Percentiles rank a stretch among this genome's conserved stretches.
Evolutionary conservation across 306 rosid species (phyloP).

Genomic region (Oxytropis ochrocephala): DNA sequence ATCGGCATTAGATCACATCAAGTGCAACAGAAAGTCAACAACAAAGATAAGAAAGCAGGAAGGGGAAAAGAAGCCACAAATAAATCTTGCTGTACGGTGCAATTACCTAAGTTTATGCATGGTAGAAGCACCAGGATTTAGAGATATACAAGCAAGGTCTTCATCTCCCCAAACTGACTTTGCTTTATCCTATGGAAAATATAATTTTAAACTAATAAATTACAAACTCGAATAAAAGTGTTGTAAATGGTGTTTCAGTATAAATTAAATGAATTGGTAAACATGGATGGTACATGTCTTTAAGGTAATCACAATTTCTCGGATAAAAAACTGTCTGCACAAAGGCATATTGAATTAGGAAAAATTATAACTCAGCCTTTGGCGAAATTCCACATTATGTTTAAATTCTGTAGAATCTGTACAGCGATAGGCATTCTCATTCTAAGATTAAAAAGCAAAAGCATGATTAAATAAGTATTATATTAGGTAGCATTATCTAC

Average conservation of each 20-base stretch:
- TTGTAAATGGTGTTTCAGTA: neutral
- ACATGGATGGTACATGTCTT: neutral
- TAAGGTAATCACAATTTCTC: neutral
- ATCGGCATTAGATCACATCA: neutral
- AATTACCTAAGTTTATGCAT: constrained; percentile 87
- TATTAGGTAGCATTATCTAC: neutral
- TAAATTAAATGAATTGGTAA: neutral
- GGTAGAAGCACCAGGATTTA: constrained; percentile 70
- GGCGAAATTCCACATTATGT: neutral
- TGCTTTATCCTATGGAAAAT: constrained; percentile 56
- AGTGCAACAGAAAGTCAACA: neutral
- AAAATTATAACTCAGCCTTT: neutral
- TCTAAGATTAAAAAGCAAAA: neutral
- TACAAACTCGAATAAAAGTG: neutral
- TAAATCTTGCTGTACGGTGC: neutral
- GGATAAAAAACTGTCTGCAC: neutral
- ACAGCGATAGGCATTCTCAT: neutral
- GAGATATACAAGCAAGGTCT: constrained; percentile 69
- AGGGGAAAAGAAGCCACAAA: neutral
- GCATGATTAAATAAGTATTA: neutral
- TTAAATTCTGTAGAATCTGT: neutral
- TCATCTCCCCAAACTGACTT: constrained; percentile 69
- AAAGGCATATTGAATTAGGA: neutral
- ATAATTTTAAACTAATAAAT: neutral
- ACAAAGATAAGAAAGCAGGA: neutral